Base-by-base conservation (phyloP, 73 alveolate genomes). In the Urostyla sp. region DNA sequence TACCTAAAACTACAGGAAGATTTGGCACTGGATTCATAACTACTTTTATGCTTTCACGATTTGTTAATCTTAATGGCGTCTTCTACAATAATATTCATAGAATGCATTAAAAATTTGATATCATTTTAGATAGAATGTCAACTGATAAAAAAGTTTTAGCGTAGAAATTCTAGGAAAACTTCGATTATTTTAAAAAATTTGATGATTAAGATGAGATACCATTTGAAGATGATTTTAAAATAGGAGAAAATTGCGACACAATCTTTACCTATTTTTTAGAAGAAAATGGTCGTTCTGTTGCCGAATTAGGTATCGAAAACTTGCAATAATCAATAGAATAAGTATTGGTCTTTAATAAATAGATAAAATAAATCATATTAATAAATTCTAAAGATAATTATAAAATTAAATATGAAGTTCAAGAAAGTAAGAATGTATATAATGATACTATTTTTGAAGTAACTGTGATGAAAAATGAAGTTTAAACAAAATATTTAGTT, bases 11-110 rank as follows among this genome's bases (percentile, higher is more conserved):
- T 18, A 66, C 80, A 11, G 80, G 80, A 36, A 66, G 61, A 44
- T 66, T 66, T 24, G 80, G 80, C 13, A 66, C 80, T 40, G 80
- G 80, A 6, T 66, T 66, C 46, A 58, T 66, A 4, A 66, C 80
- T 11, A 66, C 80, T 26, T 44, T 40, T 40, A 21, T 66, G 11
- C 31, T 66, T 4, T 66, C 80, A 20, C 36, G 44, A 23, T 13
- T 15, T 11, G 40, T 66, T 7, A 61, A 66, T 18, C 49, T 66
- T 2, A 16, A 15, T 16, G 80, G 80, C 7, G 31, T 66, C 51
- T 66, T 66, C 26, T 37, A 58, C 21, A 31, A 60, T 7, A 5
- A 6, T n/a, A 7, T 16, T 13, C 21, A 6, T 10, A 54, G 31
- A 10, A 7, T 7, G 10, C 31, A 20, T 23, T 6, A 21, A 54